Evolutionary conservation across 345 rosid genomes (phyloP).

Genomic region (Eucalyptus caleyi): DNA sequence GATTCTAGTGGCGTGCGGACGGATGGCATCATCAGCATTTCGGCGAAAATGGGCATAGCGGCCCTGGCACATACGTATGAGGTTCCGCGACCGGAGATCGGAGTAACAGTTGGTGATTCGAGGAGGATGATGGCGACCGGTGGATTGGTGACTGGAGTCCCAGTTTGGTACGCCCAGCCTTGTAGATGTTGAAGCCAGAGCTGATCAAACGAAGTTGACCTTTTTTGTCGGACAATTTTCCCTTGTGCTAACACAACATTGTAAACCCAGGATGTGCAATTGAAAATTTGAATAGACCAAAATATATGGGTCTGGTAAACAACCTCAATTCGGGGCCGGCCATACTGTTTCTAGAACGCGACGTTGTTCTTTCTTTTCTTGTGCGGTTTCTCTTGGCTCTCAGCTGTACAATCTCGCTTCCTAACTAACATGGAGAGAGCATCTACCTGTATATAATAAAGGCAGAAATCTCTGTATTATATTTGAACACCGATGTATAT

Average conservation of each 20-base stretch:
- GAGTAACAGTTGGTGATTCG: neutral
- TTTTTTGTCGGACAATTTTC: neutral
- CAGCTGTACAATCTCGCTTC: neutral
- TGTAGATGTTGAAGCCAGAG: neutral
- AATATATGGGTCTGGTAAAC: no score
- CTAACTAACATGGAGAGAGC: neutral
- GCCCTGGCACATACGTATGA: neutral
- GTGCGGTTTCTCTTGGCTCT: neutral
- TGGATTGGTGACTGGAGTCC: slow-evolving; percentile 30
- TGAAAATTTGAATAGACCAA: neutral
- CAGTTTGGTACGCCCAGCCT: slow-evolving; percentile 14
- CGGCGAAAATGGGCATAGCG: slow-evolving; percentile 24
- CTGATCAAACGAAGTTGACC: neutral
- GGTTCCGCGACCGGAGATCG: neutral
- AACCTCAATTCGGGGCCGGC: neutral
- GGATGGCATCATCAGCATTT: slow-evolving; percentile 48
- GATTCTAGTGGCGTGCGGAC: slow-evolving; percentile 22
- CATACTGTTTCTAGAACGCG: neutral
- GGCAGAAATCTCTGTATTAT: neutral
- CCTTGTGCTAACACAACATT: neutral
- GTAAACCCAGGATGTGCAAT: neutral
- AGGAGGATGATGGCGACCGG: neutral
- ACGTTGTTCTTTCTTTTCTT: neutral
- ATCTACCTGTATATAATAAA: neutral
- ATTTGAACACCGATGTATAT: neutral